Conservation (phyloP, 2,329 filamentous ascomycete genomes). For the Sclerotiophoma versabilis region DNA sequence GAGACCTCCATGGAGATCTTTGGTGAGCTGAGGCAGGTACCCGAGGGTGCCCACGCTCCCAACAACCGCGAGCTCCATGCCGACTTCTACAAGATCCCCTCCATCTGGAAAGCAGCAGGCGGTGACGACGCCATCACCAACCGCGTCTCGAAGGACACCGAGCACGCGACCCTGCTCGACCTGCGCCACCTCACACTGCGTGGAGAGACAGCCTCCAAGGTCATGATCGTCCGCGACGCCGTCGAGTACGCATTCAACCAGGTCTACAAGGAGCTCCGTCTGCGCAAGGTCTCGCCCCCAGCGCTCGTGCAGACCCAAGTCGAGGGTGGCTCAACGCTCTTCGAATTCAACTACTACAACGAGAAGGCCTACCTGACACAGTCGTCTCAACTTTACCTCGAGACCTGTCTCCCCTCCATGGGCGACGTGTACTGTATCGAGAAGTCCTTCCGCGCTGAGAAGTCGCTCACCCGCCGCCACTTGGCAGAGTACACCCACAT, state of each 20-base stretch:
- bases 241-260: constrained; percentile 82
- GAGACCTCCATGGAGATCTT: constrained; percentile 87
- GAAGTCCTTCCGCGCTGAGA: constrained; percentile 98
- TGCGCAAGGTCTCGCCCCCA: constrained; percentile 86
- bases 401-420: constrained; percentile 88
- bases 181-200: constrained; percentile 84
- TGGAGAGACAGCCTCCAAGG: constrained; percentile 80
- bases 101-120: constrained; percentile 75
- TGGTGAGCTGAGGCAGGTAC: constrained; percentile 84
- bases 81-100: constrained; percentile 81
- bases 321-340: constrained; percentile 90
- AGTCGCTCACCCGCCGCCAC: constrained; percentile 91
- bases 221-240: constrained; percentile 85
- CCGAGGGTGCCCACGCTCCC: constrained; percentile 77
- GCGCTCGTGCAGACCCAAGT: constrained; percentile 95
- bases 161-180: constrained; percentile 78
- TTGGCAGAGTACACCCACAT: constrained; percentile 96
- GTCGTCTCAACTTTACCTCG: constrained; percentile 95
- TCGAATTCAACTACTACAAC: constrained; percentile 87
- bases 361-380: constrained; percentile 94
- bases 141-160: constrained; percentile 71
- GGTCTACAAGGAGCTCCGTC: constrained; percentile 76
- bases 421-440: constrained; percentile 98
- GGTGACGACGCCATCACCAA: constrained; percentile 93
- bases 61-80: constrained; percentile 87